Base-by-base conservation (phyloP, 73 alveolate species). In the Blepharisma japonicum region DNA sequence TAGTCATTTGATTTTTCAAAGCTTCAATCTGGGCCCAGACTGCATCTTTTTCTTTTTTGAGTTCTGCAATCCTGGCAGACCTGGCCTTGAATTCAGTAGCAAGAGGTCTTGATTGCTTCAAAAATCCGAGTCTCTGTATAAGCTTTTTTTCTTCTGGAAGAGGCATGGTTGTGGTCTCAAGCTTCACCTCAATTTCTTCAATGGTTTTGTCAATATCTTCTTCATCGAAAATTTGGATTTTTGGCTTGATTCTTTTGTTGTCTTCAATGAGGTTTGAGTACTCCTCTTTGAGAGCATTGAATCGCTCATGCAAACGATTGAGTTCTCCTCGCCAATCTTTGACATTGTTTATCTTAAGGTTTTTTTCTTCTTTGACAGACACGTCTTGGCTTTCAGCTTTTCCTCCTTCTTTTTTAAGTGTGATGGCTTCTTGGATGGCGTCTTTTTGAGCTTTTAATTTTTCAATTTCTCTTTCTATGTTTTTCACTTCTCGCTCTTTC, bases 331-430 rank as follows among this genome's bases (percentile, higher is more conserved):
- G 38, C 11, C 14, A 25, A 14, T 61, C 23, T 20, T n/a, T 25
- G 39, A n/a, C 23, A 61, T 14, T 61, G 18, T n/a, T 25, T 2
- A 61, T 0, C 74, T 20, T 61, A 48, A 61, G 18, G 50, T 61
- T 61, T 5, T n/a, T 25, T 2, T 25, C 74, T 11, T 18, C 74
- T 61, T 25, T 61, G 49, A 39, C 74, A 1, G 74, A 61, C 0
- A 61, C 50, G 38, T 14, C 38, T 14, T 2, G 0, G 47, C 23
- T 25, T n/a, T 61, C 46, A 14, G 23, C 23, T 61, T 61, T 61
- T 61, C 74, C 74, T 14, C 74, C 74, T 61, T 61, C 74, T 61
- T 61, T 61, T 61, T 61, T 61, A 18, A 18, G 47, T 61, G 14
- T 61, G 74, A 61, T 61, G 0, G 14, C 47, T 20, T 61, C 74